These are phyloP conservation scores for Phytophthora sp. DNA, from an alignment of 352 stramenopile species.

Conservation along the genomic window DNA sequence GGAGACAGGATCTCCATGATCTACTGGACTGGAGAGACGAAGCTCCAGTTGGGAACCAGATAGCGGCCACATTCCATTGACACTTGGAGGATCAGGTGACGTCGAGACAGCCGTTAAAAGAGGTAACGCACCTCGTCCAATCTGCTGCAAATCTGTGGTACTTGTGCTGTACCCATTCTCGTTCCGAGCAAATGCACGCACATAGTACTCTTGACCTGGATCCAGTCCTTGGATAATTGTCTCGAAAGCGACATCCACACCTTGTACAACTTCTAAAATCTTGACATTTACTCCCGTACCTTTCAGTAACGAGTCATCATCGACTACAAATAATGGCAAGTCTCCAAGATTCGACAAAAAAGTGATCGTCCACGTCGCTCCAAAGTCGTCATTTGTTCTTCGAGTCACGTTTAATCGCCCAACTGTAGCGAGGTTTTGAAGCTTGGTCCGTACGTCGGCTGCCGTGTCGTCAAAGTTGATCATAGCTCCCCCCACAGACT, in stretches of 20 bases:
- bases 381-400: conserved; percentile 46
- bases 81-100: conserved; percentile 41
- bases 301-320: conserved; percentile 38
- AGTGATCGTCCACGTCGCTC: conserved; percentile 68
- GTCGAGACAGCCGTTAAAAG: conserved; percentile 47
- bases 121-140: conserved; percentile 61
- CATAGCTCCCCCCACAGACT: conserved; percentile 51
- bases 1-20: conserved; percentile 41
- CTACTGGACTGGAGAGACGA: conserved; percentile 37
- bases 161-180: conserved; percentile 68
- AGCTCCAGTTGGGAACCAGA: conserved; percentile 61
- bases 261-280: conserved; percentile 64
- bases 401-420: conserved; percentile 70
- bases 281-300: conserved; percentile 51
- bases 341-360: conserved; percentile 79
- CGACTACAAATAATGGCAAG: conserved; percentile 56
- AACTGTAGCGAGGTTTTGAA: conserved; percentile 69
- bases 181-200: conserved; percentile 71
- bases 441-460: conserved; percentile 72
- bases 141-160: conserved; percentile 63
- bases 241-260: conserved; percentile 68
- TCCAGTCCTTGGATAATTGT: conserved; percentile 58
- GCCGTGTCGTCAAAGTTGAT: conserved; percentile 80
- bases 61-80: conserved; percentile 55
- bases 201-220: conserved; percentile 56